Evolutionary conservation across 2,329 filamentous ascomycete genomes (phyloP).

Genomic region (Cordyceps cateniannulata): DNA sequence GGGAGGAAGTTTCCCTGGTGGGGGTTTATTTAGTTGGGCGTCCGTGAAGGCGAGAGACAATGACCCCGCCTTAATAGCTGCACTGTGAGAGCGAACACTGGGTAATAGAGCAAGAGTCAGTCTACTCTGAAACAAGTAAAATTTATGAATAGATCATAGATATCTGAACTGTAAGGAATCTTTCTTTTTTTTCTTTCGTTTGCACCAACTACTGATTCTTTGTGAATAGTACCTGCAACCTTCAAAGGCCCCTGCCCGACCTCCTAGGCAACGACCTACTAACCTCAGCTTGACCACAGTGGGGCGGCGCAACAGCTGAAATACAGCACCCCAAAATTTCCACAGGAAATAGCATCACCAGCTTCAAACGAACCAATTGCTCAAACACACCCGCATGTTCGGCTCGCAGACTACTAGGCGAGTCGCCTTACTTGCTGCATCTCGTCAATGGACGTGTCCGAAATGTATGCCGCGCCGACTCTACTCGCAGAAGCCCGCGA

Average conservation of each 20-base stretch:
- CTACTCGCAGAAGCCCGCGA: constrained; percentile 25
- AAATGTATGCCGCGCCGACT: constrained; percentile 21
- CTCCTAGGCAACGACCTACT: too few species aligned
- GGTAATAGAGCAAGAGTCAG: neutral
- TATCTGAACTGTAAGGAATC: too few species aligned
- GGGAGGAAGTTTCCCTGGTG: constrained; percentile 10
- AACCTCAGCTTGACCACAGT: neutral
- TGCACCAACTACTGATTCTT: too few species aligned
- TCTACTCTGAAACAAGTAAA: neutral
- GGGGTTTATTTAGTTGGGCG: constrained; percentile 5
- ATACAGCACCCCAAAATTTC: neutral
- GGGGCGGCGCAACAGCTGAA: neutral
- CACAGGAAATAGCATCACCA: neutral
- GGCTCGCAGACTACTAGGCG: constrained; percentile 20
- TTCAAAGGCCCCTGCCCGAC: too few species aligned
- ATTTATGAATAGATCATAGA: too few species aligned
- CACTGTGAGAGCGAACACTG: neutral
- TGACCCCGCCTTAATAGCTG: neutral
- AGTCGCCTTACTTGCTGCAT: constrained; percentile 15
- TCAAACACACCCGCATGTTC: constrained; percentile 23
- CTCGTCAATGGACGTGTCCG: constrained; percentile 26
- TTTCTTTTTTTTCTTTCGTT: too few species aligned
- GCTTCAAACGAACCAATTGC: constrained; percentile 6
- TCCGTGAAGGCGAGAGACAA: neutral
- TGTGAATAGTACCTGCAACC: too few species aligned